Evolutionary conservation across 108 stramenopile species (phyloP), one percentile per base, ranked within the genome.

Genomic region (Cyclotella kingstonii): DNA sequence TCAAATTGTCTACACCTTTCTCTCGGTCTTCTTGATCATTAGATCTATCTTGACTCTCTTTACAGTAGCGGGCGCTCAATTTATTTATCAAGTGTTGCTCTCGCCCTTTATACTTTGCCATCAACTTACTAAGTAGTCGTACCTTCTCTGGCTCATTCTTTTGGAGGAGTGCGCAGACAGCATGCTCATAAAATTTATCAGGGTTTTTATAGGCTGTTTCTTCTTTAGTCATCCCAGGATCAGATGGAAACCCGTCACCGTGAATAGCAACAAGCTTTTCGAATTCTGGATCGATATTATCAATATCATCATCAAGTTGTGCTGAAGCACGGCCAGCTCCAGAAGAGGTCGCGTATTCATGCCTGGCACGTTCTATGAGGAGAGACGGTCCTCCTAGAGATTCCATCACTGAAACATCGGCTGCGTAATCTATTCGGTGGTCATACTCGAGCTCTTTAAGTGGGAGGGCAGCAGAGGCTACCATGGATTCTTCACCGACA

Each of bases 391-490:
- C 90, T 18, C 90, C 90, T 5, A 91, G 77, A 55, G 85, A 86
- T 68, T 91, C 90, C 91, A 92, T 89, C 40, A 92, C 91, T 10
- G 91, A 92, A 14, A 92, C 91, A 50, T 92, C 87, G 31, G 86
- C 90, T 9, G 81, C 83, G 23, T 82, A 72, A 64, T 92, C 86
- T 35, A 84, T 43, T 17, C 70, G 72, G 33, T 87, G 85, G 48
- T 92, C 87, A 54, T 87, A 89, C 55, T 89, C 85, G n/a, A 92
- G 63, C 41, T 86, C 87, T 49, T 51, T 73, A 55, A 92, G 66
- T 0, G 91, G 91, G 25, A 73, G 54, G 23, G 50, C 59, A 28
- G 51, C 50, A 4, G 71, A 40, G 12, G 42, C 72, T 11, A 71
- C 22, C 15, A 59, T 56, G 19, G 71, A 73, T 59, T 88, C 87